Evolutionary conservation across 306 rosid species (phyloP), one percentile per base, ranked within the genome.

Genomic region (Fragaria nilgerrensis): DNA sequence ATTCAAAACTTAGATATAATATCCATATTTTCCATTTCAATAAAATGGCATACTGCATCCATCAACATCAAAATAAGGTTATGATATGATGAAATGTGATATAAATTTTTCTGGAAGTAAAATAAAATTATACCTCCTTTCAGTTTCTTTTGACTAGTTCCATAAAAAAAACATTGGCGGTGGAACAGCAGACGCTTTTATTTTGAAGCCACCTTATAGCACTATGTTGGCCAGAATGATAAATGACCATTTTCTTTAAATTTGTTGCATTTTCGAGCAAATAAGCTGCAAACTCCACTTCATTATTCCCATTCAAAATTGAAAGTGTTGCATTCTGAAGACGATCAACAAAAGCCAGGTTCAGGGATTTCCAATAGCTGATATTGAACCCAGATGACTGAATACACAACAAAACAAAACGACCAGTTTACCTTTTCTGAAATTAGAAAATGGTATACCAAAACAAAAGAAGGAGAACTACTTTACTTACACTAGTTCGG

Each of bases 251-350:
- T 61, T 13, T 25, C 66, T 39, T 39, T 7, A 39, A 39, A 39
- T 39, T 39, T 39, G 9, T 39, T 5, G 9, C 43, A 39, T 39
- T 39, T 39, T 5, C 1, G 2, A 61, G 37, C 37, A 23, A 4
- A 59, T 61, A 61, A 25, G 66, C 66, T 61, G 66, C 66, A 59
- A 59, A 25, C 65, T 23, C 34, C 65, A 59, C 36, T 16, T 59
- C 65, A 58, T 58, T 58, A 58, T 11, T 15, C 15, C 65, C 17
- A 13, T 59, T 23, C 37, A 59, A 59, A 12, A 25, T 59, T 11
- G 19, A 14, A 25, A 59, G 13, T 13, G 17, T 25, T 61, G 23
- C 63, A 4, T 22, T 2, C 63, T 56, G 29, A 56, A 56, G 27
- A 61, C 11, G 19, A 61, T 61, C 36, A 61, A 23, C 37, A 61